Percentiles rank a stretch among this genome's conserved stretches.
Conservation (phyloP, 768 basidiomycete genomes). For the Naganishia vaughanmartiniae region DNA sequence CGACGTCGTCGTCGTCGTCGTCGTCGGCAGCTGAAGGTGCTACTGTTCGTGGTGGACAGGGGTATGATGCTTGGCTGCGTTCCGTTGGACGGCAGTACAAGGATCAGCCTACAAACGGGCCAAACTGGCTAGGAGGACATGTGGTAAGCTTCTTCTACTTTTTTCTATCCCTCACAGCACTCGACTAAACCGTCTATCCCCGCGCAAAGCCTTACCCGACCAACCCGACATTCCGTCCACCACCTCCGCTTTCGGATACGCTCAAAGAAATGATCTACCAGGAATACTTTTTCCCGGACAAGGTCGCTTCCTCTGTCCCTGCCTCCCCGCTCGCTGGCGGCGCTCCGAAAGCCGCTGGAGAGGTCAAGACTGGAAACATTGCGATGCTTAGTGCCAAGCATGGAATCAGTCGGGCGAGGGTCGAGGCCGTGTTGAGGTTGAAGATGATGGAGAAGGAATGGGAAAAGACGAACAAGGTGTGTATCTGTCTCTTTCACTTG, state of each 20-base stretch:
- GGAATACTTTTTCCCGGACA: slow-evolving; percentile 29
- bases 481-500: slow-evolving; percentile 23
- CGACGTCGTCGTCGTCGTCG: no score
- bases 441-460: slow-evolving; percentile 47
- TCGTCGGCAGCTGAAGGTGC: not conserved
- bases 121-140: slow-evolving; percentile 46
- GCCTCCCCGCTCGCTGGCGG: slow-evolving; percentile 2
- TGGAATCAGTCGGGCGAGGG: slow-evolving; percentile 46
- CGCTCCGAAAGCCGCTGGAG: not conserved
- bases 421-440: slow-evolving; percentile 47
- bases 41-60: slow-evolving; percentile 11
- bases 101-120: slow-evolving; percentile 38
- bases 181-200: not conserved
- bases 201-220: slow-evolving; percentile 43
- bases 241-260: slow-evolving; percentile 49
- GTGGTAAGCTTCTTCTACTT: slow-evolving; percentile 36
- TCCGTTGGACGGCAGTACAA: slow-evolving; percentile 36
- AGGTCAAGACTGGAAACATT: slow-evolving; percentile 24
- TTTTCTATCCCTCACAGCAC: slow-evolving; percentile 2
- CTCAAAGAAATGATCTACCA: slow-evolving; percentile 42
- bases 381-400: slow-evolving; percentile 40
- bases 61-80: slow-evolving; percentile 37
- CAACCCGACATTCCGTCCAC: slow-evolving; percentile 50
- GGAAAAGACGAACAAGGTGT: slow-evolving; percentile 41
- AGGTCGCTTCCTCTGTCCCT: slow-evolving; percentile 4